phyloP scores from a whole-genome alignment of 306 rosid genomes.

The Echinosophora koreensis region DNA sequence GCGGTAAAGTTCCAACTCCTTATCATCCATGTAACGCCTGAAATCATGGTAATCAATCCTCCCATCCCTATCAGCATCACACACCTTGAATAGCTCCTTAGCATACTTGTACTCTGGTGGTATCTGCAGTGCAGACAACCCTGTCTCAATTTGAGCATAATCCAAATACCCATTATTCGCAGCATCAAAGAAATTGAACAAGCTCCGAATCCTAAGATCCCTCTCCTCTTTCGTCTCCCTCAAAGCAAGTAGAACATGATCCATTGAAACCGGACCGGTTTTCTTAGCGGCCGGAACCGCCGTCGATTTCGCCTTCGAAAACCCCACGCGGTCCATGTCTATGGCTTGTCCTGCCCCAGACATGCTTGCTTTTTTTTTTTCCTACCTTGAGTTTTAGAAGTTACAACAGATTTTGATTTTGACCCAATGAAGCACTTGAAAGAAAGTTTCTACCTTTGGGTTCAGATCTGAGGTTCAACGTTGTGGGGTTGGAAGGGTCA shows the following conservation, averaged over 20 bases:
- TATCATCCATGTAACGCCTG: conserved; percentile 66
- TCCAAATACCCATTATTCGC: conserved; percentile 60
- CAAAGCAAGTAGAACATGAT: conserved; percentile 63
- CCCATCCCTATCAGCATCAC: conserved; percentile 65
- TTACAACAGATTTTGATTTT: neutral
- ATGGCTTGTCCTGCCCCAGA: conserved; percentile 58
- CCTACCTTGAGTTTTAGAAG: neutral
- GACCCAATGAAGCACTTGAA: conserved; percentile 50
- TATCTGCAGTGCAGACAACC: conserved; percentile 63
- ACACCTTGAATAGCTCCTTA: conserved; percentile 64
- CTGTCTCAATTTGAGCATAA: conserved; percentile 61
- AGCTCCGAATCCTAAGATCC: conserved; percentile 61
- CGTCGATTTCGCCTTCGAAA: conserved; percentile 48
- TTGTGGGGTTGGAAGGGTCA: conserved; percentile 38
- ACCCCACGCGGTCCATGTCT: conserved; percentile 53
- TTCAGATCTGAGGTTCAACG: conserved; percentile 45
- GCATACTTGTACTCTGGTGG: conserved; percentile 66
- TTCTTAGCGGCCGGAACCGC: conserved; percentile 44
- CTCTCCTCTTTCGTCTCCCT: conserved; percentile 67
- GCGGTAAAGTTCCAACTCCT: conserved; percentile 66
- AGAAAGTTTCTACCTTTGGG: conserved; percentile 37
- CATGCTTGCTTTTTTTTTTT: conserved; percentile 28
- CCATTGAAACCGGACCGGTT: conserved; percentile 54
- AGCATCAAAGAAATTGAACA: conserved; percentile 62
- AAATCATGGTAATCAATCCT: conserved; percentile 61